A percentile compares a stretch with the other conserved stretches of the same genome.
phyloP scores from a whole-genome alignment of 805 yeast species.

The Kregervanrija fluxuum region DNA sequence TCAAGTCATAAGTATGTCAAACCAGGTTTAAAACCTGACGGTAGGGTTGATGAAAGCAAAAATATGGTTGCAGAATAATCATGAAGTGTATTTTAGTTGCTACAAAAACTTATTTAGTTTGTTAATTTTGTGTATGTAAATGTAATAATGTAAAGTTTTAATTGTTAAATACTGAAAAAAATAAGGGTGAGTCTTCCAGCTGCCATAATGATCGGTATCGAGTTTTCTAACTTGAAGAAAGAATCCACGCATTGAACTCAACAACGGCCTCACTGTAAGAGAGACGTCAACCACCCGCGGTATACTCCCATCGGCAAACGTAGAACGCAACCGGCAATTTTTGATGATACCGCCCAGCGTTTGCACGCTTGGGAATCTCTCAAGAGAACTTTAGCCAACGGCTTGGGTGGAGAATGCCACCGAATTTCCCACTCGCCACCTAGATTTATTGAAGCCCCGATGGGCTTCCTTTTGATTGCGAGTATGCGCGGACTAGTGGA shows the following conservation, averaged over 20 bases:
- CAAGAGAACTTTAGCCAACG: conserved; percentile 22
- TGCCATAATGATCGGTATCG: conserved; percentile 33
- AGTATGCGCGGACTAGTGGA: conserved; percentile 28
- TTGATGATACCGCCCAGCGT: conserved; percentile 34
- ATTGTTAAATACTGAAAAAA: no score
- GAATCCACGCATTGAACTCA: conserved; percentile 34
- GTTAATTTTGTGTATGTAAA: no score
- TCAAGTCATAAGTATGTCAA: conserved; percentile 19
- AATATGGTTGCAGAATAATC: no score
- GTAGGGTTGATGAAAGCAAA: neutral
- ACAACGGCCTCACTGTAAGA: conserved; percentile 18
- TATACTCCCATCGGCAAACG: conserved; percentile 27
- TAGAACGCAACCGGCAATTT: conserved; percentile 14
- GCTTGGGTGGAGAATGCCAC: conserved; percentile 28
- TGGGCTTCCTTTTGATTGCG: conserved; percentile 24
- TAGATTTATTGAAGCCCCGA: conserved; percentile 2
- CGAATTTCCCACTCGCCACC: conserved; percentile 35
- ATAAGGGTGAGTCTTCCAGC: conserved; percentile 1
- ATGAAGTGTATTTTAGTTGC: no score
- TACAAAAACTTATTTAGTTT: no score
- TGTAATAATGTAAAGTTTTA: no score
- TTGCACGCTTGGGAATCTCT: conserved; percentile 32
- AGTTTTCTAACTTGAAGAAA: conserved; percentile 21
- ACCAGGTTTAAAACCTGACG: conserved; percentile 14
- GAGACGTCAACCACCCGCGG: conserved; percentile 30